These are phyloP conservation scores for Alternaria ventricosa DNA, from an alignment of 2,329 filamentous ascomycete genomes.

Conservation along the genomic window DNA sequence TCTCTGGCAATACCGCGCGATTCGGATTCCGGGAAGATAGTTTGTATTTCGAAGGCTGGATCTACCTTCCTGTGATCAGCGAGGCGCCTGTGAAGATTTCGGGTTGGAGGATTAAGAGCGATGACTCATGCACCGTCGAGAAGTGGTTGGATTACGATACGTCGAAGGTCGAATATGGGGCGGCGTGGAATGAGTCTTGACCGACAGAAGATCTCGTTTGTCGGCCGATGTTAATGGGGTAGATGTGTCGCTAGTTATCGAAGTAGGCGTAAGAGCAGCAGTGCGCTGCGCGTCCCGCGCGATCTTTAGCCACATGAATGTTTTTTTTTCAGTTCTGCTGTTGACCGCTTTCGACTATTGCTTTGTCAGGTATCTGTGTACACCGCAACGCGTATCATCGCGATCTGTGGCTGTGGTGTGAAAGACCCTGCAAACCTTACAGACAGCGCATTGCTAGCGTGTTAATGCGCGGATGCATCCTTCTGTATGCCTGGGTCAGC, in stretches of 20 bases:
- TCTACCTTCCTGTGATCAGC: neutral
- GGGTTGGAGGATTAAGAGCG: neutral
- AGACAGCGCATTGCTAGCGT: neutral
- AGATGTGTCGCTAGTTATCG: neutral
- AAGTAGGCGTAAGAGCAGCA: neutral
- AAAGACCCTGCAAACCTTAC: neutral
- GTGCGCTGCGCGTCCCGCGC: neutral
- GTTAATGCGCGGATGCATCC: neutral
- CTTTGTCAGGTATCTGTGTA: neutral
- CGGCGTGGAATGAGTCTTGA: neutral
- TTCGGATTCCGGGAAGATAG: neutral
- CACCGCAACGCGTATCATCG: neutral
- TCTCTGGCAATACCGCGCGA: neutral
- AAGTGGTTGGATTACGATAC: neutral
- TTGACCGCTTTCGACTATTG: neutral
- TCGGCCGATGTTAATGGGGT: neutral
- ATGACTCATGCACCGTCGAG: neutral
- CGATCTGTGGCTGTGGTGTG: neutral
- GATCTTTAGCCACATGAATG: neutral
- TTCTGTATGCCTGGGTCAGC: neutral
- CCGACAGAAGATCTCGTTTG: neutral
- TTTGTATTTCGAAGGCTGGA: neutral
- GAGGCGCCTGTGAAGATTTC: neutral
- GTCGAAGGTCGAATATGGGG: neutral
- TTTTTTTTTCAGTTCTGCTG: neutral